These are phyloP conservation scores for Limnanthes douglasii DNA, from an alignment of 345 rosid genomes.

Conservation along the genomic window DNA sequence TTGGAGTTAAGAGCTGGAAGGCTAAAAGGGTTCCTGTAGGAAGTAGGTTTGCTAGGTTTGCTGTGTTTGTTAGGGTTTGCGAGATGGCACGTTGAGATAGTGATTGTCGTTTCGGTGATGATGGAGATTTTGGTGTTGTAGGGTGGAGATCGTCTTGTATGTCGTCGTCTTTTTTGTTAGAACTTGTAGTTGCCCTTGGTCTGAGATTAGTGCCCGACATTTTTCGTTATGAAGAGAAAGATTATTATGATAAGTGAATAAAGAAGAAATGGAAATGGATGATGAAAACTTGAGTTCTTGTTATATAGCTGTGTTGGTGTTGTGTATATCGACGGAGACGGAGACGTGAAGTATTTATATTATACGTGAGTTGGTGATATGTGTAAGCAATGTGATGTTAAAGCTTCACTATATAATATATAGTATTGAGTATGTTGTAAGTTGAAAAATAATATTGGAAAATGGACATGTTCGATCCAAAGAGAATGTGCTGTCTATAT, in stretches of 20 bases:
- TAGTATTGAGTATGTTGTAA: too few species aligned
- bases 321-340: too few species aligned
- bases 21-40: conserved; percentile 90
- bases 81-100: conserved; percentile 46
- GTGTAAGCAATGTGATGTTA: too few species aligned
- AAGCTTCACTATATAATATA: too few species aligned
- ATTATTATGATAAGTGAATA: not conserved
- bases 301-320: too few species aligned
- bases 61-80: conserved; percentile 62
- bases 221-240: not conserved
- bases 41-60: conserved; percentile 85
- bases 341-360: too few species aligned
- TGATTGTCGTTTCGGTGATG: conserved; percentile 15
- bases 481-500: too few species aligned
- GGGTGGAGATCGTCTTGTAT: conserved; percentile 5
- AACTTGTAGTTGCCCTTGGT: conserved; percentile 9
- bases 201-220: not conserved
- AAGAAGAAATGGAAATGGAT: not conserved
- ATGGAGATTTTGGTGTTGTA: conserved; percentile 23
- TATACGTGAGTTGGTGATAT: too few species aligned
- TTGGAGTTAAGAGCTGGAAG: conserved; percentile 66
- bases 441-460: too few species aligned
- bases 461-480: too few species aligned
- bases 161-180: conserved; percentile 1
- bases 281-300: not conserved